Percentiles rank a stretch among this genome's conserved stretches.
Evolutionary conservation across 2,329 filamentous ascomycete genomes (phyloP).

Genomic region (Reticulascus tulasneorum): DNA sequence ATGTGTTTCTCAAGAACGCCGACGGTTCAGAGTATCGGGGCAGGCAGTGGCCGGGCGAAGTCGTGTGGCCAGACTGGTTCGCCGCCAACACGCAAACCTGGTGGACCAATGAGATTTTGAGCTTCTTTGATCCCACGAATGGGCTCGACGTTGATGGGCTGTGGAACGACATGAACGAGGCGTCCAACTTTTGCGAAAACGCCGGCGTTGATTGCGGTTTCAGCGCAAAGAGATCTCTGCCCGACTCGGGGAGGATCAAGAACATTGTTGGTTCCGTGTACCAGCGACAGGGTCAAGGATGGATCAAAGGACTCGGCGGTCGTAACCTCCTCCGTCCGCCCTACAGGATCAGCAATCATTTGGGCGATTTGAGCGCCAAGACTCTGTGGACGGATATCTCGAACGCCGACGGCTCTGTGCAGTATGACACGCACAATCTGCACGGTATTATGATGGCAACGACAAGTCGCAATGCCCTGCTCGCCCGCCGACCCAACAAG

Average conservation of each 20-base stretch:
- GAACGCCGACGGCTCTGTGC: conserved; percentile 61
- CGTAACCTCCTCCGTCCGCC: conserved; percentile 17
- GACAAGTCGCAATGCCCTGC: conserved; percentile 66
- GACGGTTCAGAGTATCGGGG: conserved; percentile 56
- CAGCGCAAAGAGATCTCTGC: too few relatives aligned
- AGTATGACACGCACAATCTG: conserved; percentile 80
- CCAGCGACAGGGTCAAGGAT: too few relatives aligned
- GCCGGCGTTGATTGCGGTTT: conserved; percentile 14
- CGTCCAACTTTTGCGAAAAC: conserved; percentile 59
- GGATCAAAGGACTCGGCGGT: too few relatives aligned
- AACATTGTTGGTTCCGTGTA: too few relatives aligned
- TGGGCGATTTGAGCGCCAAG: conserved; percentile 47
- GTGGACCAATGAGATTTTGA: conserved; percentile 64
- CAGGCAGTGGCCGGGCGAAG: conserved; percentile 75
- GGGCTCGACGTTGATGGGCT: conserved; percentile 73
- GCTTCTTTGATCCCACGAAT: conserved; percentile 58
- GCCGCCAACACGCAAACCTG: conserved; percentile 57
- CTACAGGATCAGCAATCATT: conserved; percentile 15
- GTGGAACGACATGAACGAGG: conserved; percentile 60
- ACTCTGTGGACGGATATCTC: conserved; percentile 64
- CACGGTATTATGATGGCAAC: conserved; percentile 40
- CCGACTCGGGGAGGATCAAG: too few relatives aligned
- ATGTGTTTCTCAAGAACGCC: conserved; percentile 42
- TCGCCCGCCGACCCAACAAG: conserved; percentile 58
- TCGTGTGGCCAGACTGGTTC: conserved; percentile 75